These are phyloP conservation scores for Pythium phragmitis DNA, from an alignment of 352 stramenopile species.

Conservation along the genomic window DNA sequence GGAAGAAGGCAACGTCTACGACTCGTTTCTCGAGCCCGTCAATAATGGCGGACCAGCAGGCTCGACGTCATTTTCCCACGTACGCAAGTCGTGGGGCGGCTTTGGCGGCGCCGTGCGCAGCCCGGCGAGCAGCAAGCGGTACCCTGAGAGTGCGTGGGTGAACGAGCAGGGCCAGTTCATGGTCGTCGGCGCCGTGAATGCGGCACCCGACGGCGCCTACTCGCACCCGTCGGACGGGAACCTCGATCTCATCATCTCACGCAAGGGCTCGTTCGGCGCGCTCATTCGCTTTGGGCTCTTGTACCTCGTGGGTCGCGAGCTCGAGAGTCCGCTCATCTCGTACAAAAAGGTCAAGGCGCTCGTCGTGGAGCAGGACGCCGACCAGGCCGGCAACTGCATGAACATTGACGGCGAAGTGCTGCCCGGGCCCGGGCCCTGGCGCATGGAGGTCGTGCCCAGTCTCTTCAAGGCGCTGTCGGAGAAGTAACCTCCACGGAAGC, in stretches of 20 bases:
- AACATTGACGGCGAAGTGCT: conserved; percentile 86
- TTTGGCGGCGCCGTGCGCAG: conserved; percentile 52
- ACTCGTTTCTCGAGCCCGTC: conserved; percentile 27
- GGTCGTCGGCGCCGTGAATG: conserved; percentile 72
- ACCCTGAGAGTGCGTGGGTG: conserved; percentile 57
- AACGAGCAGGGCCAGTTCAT: conserved; percentile 64
- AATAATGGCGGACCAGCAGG: conserved; percentile 27
- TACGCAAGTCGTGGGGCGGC: conserved; percentile 66
- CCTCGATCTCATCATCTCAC: conserved; percentile 73
- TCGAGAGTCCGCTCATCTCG: conserved; percentile 64
- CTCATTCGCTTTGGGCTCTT: conserved; percentile 49
- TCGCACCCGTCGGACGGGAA: conserved; percentile 78
- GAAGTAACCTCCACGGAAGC: conserved; percentile 41
- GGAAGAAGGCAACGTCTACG: conserved; percentile 80
- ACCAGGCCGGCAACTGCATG: conserved; percentile 62
- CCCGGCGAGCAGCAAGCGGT: conserved; percentile 61
- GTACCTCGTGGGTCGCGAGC: conserved; percentile 75
- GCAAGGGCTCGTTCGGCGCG: conserved; percentile 54
- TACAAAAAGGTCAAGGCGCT: conserved; percentile 84
- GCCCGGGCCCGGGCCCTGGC: conserved; percentile 54
- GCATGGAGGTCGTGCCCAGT: conserved; percentile 84
- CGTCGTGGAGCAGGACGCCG: conserved; percentile 47
- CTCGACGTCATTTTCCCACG: conserved; percentile 23
- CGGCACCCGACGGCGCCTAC: conserved; percentile 65
- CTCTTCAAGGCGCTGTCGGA: conserved; percentile 86